A percentile compares a stretch with the other conserved stretches of the same genome.
Conservation (phyloP, 257 asterid genomes). For the Scutellaria barbata region DNA sequence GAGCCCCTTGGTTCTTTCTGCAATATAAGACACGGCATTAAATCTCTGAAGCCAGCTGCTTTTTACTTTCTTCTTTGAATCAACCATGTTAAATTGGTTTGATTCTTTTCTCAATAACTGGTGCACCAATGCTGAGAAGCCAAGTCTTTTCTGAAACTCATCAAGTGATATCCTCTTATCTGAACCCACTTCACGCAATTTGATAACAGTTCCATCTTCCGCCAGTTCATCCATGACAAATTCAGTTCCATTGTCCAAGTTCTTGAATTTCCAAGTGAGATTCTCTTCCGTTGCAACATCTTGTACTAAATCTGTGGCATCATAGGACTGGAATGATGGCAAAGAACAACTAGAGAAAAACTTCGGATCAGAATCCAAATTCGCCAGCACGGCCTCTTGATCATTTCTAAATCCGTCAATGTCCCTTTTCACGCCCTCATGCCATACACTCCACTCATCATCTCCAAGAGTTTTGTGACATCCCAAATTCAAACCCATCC, state of each 20-base stretch:
- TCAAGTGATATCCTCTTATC: slow-evolving; percentile 58
- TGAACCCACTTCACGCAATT: slow-evolving; percentile 62
- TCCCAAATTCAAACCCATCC: slow-evolving; percentile 68
- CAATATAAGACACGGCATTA: slow-evolving; percentile 39
- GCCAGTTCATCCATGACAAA: slow-evolving; percentile 49
- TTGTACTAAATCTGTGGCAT: slow-evolving; percentile 37
- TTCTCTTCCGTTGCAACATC: slow-evolving; percentile 42
- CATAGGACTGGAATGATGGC: slow-evolving; percentile 42
- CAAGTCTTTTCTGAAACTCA: slow-evolving; percentile 63
- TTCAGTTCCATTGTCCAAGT: slow-evolving; percentile 61
- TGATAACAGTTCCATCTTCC: slow-evolving; percentile 49
- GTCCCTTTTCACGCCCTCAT: slow-evolving; percentile 31
- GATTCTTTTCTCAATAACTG: slow-evolving; percentile 54
- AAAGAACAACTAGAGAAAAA: slow-evolving; percentile 51
- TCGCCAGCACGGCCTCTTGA: slow-evolving; percentile 49
- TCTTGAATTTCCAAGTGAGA: slow-evolving; percentile 46
- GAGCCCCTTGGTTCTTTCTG: too few relatives aligned
- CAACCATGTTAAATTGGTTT: slow-evolving; percentile 34
- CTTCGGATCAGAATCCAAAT: slow-evolving; percentile 49
- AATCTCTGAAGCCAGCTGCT: slow-evolving; percentile 65
- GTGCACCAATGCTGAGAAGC: slow-evolving; percentile 65
- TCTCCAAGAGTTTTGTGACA: slow-evolving; percentile 33
- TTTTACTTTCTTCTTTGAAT: slow-evolving; percentile 47
- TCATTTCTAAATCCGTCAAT: slow-evolving; percentile 46
- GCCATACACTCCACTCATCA: slow-evolving; percentile 37